Base-by-base conservation (phyloP, 2,329 filamentous ascomycete species). In the Teratosphaeria nubilosa region DNA sequence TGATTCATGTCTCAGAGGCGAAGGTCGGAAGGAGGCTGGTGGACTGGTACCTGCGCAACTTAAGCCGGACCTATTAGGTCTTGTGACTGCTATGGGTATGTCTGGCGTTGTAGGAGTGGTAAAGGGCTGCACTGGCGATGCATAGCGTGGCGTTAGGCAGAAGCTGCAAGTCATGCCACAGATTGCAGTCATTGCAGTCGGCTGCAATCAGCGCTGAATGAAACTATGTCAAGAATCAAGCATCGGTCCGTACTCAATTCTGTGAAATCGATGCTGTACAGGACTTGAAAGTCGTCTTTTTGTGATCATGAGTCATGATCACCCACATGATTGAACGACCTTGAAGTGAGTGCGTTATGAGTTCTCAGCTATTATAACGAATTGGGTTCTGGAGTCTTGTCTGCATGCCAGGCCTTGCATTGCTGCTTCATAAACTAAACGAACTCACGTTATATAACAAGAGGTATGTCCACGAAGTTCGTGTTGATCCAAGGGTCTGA, bases 1-100 rank as follows among this genome's bases (percentile, higher is more conserved):
- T 99, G 69, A 99, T 99, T 74, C 94, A 99, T 77, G 94, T 99
- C 68, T 96, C 92, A 59, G 94, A 99, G 78, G 92, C 92, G 66
- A 99, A 99, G 86, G 91, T 96, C 60, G 94, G 94, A 72, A 85
- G 94, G 69, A 95, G 94, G 79, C 80, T 99, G 70, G 92, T 99
- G 65, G 94, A 99, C 77, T 99, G 94, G 94, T 99, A 99, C 76
- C 84, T 99, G 73, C 87, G 94, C 73, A 99, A 99, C 81, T 81
- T 99, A 71, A 89, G 91, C 61, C 87, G 94, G 74, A 95, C 91
- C 59, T 99, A 99, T 80, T 95, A 87, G 62, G 50, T 51, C 5
- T 27, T 32, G 25, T 13, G 10, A 51, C 10, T n/a, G 16, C 10
- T 22, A 9, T 45, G 3, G 22, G 24, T 14, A 13, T 37, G 27